These are phyloP conservation scores for Serendipita indica DNA, from an alignment of 768 basidiomycete genomes.

Conservation along the genomic window DNA sequence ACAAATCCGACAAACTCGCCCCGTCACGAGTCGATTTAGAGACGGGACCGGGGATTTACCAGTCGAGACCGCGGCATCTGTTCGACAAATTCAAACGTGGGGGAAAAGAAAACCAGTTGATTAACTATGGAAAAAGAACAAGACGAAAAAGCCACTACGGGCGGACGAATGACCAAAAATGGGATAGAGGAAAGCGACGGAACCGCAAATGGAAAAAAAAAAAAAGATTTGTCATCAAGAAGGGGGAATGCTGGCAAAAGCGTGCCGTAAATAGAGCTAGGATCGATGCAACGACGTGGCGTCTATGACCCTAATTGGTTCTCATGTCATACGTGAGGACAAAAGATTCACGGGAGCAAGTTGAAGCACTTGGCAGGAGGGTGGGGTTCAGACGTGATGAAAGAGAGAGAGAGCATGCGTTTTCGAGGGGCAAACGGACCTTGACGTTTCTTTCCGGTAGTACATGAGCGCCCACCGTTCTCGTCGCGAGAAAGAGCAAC, in stretches of 20 bases:
- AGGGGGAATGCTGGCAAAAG: background rate
- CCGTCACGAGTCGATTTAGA: too few relatives aligned
- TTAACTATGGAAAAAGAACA: too few relatives aligned
- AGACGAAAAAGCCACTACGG: too few relatives aligned
- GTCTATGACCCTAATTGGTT: background rate
- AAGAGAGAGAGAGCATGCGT: background rate
- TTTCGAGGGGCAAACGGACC: too few relatives aligned
- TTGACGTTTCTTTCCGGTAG: too few relatives aligned
- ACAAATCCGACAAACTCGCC: too few relatives aligned
- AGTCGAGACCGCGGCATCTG: too few relatives aligned
- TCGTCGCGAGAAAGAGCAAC: background rate
- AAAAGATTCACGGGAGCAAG: background rate
- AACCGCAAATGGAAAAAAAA: background rate
- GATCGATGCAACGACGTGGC: background rate
- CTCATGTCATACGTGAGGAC: background rate
- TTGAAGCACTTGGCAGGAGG: background rate
- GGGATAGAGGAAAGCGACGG: background rate
- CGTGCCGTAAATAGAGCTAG: background rate
- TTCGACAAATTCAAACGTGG: too few relatives aligned
- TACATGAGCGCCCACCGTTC: too few relatives aligned
- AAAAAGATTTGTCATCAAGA: background rate
- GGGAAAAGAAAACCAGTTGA: too few relatives aligned
- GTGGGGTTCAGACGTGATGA: background rate
- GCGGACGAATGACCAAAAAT: too few relatives aligned
- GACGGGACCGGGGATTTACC: too few relatives aligned